phyloP scores from a whole-genome alignment of 2,329 filamentous ascomycete species.

The Metarhizium sp. region DNA sequence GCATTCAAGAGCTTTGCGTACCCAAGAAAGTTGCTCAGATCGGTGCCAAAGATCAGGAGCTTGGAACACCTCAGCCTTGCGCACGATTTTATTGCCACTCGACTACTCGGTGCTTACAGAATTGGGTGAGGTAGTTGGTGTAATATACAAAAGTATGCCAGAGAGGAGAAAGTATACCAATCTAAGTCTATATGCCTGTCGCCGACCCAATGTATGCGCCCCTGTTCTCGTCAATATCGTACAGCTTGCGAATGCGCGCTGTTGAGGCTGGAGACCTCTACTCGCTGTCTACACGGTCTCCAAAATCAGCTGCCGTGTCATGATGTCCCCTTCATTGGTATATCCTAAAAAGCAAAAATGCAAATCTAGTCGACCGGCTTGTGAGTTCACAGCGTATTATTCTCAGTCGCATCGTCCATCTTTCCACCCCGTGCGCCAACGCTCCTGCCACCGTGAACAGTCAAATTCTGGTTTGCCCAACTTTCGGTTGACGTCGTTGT shows the following conservation, averaged over 20 bases:
- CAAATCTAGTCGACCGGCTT: background rate
- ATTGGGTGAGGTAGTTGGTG: too few relatives aligned
- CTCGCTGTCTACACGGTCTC: background rate
- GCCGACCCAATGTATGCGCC: background rate
- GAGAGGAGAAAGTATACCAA: background rate
- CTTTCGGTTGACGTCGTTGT: conserved; percentile 83
- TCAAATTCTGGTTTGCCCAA: conserved; percentile 87
- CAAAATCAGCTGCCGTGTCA: background rate
- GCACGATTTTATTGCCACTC: too few relatives aligned
- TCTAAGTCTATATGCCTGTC: background rate
- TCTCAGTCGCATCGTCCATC: conserved; percentile 51
- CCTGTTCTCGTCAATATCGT: background rate
- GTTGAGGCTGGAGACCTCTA: background rate
- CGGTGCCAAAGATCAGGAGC: too few relatives aligned
- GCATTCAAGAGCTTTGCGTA: too few relatives aligned
- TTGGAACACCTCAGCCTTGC: too few relatives aligned
- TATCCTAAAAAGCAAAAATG: too few relatives aligned
- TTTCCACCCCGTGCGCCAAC: conserved; percentile 87
- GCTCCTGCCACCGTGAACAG: conserved; percentile 82
- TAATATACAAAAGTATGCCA: too few relatives aligned
- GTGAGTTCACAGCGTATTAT: background rate
- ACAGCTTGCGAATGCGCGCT: background rate
- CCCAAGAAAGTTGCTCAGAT: too few relatives aligned
- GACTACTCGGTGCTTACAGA: too few relatives aligned
- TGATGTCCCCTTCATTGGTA: too few relatives aligned